These are phyloP conservation scores for Circinella minor DNA, from an alignment of 371 early-diverging fungal species.

Conservation along the genomic window DNA sequence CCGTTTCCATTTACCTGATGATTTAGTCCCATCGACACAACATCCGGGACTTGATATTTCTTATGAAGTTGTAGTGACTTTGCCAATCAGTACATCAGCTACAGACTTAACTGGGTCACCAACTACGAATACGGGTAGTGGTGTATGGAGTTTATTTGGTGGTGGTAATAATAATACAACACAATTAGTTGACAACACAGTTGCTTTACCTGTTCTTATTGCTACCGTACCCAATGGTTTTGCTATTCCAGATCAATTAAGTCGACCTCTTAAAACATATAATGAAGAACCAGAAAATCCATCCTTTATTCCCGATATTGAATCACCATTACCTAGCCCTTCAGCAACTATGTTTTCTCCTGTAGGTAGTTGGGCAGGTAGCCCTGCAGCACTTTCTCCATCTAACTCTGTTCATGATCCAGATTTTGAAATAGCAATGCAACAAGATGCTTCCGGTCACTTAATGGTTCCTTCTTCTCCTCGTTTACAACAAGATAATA, in stretches of 20 bases:
- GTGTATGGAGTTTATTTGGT: constrained; percentile 8
- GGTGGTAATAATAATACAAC: background rate
- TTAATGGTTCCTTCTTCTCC: constrained; percentile 41
- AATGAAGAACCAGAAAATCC: constrained; percentile 27
- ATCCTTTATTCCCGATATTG: constrained; percentile 37
- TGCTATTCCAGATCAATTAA: constrained; percentile 20
- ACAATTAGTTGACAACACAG: constrained; percentile 10
- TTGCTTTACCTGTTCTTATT: constrained; percentile 23
- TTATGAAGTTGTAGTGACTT: constrained; percentile 33
- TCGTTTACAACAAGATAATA: constrained; percentile 1
- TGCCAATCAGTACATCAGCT: constrained; percentile 26
- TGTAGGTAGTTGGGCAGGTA: constrained; percentile 41
- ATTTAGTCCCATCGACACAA: constrained; percentile 35
- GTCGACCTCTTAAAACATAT: constrained; percentile 16
- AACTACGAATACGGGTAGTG: constrained; percentile 1
- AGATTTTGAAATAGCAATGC: constrained; percentile 16
- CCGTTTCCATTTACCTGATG: constrained; percentile 34
- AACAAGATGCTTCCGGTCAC: constrained; percentile 37
- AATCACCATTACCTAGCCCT: constrained; percentile 43
- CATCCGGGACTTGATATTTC: constrained; percentile 33
- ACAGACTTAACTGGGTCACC: constrained; percentile 14
- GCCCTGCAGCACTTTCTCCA: constrained; percentile 25
- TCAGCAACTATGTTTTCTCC: constrained; percentile 26
- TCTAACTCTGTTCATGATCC: constrained; percentile 11
- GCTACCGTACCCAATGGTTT: constrained; percentile 23